Percentiles rank a stretch among this genome's conserved stretches.
Evolutionary conservation across 192 early-diverging fungal species (phyloP).

Genomic region (Kickxella alabastrina): DNA sequence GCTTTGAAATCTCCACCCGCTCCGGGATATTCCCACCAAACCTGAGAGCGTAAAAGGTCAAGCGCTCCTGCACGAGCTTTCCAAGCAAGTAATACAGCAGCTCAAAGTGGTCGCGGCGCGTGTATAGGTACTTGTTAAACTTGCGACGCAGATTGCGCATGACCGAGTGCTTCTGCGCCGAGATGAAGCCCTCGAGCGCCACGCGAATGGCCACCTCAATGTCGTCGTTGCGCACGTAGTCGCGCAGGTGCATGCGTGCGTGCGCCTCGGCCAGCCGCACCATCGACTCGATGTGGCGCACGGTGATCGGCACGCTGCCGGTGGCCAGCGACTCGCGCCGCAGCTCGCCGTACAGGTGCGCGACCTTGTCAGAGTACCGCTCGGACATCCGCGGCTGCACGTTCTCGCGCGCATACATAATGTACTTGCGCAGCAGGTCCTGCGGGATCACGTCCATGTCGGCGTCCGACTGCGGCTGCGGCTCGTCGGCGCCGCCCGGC

Average conservation of each 20-base stretch:
- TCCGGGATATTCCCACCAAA: constrained; percentile 56
- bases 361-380: constrained; percentile 84
- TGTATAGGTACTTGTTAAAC: constrained; percentile 82
- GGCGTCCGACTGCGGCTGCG: constrained; percentile 38
- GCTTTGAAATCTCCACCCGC: constrained; percentile 53
- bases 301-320: constrained; percentile 81
- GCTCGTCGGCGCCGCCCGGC: constrained; percentile 38
- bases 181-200: constrained; percentile 84
- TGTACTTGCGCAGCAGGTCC: constrained; percentile 79
- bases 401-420: constrained; percentile 79
- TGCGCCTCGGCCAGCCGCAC: constrained; percentile 82
- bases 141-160: constrained; percentile 75
- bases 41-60: constrained; percentile 67
- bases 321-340: constrained; percentile 79
- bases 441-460: constrained; percentile 68
- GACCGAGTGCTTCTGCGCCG: constrained; percentile 90
- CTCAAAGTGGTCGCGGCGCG: constrained; percentile 75
- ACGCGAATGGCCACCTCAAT: constrained; percentile 90
- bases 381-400: constrained; percentile 75
- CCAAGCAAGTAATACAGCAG: constrained; percentile 72
- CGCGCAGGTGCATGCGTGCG: constrained; percentile 94
- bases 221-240: constrained; percentile 85
- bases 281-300: constrained; percentile 85
- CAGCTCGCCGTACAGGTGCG: constrained; percentile 86
- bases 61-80: constrained; percentile 68